Base-by-base conservation (phyloP, 495 filamentous ascomycete genomes). In the Penicillium robsamsonii region DNA sequence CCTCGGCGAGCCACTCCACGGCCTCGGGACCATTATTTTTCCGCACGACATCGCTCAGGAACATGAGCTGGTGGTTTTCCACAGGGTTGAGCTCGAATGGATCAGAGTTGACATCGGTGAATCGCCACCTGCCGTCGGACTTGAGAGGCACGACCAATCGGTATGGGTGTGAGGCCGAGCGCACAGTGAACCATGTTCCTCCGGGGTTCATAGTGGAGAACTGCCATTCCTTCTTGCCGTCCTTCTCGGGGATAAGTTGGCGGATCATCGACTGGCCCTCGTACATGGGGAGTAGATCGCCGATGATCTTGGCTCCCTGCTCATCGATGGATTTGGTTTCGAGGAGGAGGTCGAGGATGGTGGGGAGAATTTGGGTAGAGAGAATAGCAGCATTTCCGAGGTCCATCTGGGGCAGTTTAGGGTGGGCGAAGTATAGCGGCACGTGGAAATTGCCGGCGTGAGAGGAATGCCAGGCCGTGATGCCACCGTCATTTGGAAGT, bases 161-260 rank as follows among this genome's bases (percentile, higher is more conserved):
- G 52, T 62, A 68, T 1, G 67, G 73, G 9, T 66, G 42, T 4
- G 63, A 49, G 12, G 75, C 70, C 5, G 71, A 69, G 10, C 71
- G 67, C 24, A 75, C 56, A 35, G 64, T 61, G 12, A 77, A 40
- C 61, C 67, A 59, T 7, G 70, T 63, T 12, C 75, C 71, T 1
- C 75, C 75, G 0, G 75, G 67, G 46, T 76, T 77, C 43, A 78
- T 69, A 35, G 72, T 70, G 25, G 66, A 66, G 57, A 78, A 74
- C 17, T 75, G 72, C 74, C 74, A 78, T 27, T 67, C 60, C 50
- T 64, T 63, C 31, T 56, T 53, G 22, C 55, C 55, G 10, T 63
- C 46, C 18, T 61, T n/a, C 17, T 65, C 60, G 6, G 55, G 50
- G 18, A 61, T 55, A 20, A 60, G 58, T 1, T 58, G 38, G 13